These are phyloP conservation scores for Chaetomium tenue DNA, from an alignment of 495 filamentous ascomycete species.

Conservation along the genomic window DNA sequence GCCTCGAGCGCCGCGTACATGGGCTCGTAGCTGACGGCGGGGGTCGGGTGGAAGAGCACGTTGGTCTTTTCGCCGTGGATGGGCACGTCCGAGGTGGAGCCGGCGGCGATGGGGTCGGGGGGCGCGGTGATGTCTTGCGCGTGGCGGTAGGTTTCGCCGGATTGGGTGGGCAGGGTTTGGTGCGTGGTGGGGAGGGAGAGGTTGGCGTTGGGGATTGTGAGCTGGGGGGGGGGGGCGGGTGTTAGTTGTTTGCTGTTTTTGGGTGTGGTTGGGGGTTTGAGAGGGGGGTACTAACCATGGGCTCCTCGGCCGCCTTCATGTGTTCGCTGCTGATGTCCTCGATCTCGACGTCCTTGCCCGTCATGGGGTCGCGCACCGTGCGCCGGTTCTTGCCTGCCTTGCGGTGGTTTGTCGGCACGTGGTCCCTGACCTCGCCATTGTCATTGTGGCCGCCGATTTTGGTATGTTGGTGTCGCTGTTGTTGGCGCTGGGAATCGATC, in stretches of 20 bases:
- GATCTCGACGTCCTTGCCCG: slow-evolving; percentile 80
- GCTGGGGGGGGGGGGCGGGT: slow-evolving; percentile 39
- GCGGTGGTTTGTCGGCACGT: slow-evolving; percentile 40
- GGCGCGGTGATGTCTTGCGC: slow-evolving; percentile 89
- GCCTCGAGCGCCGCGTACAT: slow-evolving; percentile 77
- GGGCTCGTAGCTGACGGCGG: slow-evolving; percentile 78
- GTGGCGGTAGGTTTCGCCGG: slow-evolving; percentile 70
- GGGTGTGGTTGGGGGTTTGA: background rate
- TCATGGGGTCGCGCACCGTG: slow-evolving; percentile 81
- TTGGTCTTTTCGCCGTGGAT: slow-evolving; percentile 97
- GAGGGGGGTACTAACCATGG: slow-evolving; percentile 48
- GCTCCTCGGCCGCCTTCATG: slow-evolving; percentile 68
- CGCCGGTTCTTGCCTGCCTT: slow-evolving; percentile 52
- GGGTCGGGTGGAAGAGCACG: slow-evolving; percentile 92
- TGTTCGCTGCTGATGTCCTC: slow-evolving; percentile 72
- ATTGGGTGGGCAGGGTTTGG: slow-evolving; percentile 56
- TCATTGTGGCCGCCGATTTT: too few relatives aligned
- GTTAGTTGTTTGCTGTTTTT: too few relatives aligned
- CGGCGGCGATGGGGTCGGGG: slow-evolving; percentile 75
- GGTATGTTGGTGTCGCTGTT: too few relatives aligned
- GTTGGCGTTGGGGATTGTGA: slow-evolving; percentile 90
- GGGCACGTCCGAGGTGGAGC: slow-evolving; percentile 85
- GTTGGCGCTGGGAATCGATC: slow-evolving; percentile 55
- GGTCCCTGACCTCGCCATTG: slow-evolving; percentile 40
- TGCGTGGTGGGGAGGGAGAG: slow-evolving; percentile 67